These are phyloP conservation scores for Rubus parviflorus DNA, from an alignment of 306 rosid species.

Conservation along the genomic window DNA sequence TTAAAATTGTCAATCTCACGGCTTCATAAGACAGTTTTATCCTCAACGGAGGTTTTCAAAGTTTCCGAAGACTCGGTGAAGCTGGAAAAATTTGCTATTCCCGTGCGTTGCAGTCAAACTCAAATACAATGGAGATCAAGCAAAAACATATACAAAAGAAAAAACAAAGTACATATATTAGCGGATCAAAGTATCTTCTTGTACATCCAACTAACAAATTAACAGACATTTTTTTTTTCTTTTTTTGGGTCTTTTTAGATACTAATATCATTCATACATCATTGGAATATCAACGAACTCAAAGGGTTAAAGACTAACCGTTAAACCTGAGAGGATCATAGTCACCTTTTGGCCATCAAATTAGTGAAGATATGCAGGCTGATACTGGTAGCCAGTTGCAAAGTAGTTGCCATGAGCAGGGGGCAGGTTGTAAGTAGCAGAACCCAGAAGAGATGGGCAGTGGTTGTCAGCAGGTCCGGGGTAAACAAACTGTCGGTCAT, in stretches of 20 bases:
- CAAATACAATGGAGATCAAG: slow-evolving; percentile 7
- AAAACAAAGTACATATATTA: slow-evolving; percentile 65
- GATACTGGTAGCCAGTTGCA: slow-evolving; percentile 89
- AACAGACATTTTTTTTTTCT: slow-evolving; percentile 39
- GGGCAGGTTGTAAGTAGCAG: slow-evolving; percentile 69
- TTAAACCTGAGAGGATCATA: slow-evolving; percentile 62
- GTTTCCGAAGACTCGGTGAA: not conserved
- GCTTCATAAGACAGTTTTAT: not conserved
- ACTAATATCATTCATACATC: slow-evolving; percentile 69
- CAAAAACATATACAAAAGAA: slow-evolving; percentile 42
- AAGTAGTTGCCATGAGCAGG: slow-evolving; percentile 85
- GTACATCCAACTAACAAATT: slow-evolving; percentile 57
- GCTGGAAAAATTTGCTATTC: not conserved
- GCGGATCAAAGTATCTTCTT: slow-evolving; percentile 60
- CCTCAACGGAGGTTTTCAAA: not conserved
- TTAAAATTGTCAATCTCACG: not conserved
- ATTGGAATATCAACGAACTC: slow-evolving; percentile 58
- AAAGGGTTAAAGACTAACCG: slow-evolving; percentile 73
- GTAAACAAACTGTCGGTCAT: slow-evolving; percentile 73
- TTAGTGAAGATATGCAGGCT: slow-evolving; percentile 90
- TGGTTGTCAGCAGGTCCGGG: slow-evolving; percentile 72
- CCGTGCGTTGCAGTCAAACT: not conserved
- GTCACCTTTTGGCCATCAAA: slow-evolving; percentile 51
- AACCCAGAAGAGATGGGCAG: slow-evolving; percentile 58
- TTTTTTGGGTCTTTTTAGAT: slow-evolving; percentile 27